Percentiles rank a stretch among this genome's conserved stretches.
These are phyloP conservation scores for Acarospora socialis DNA, from an alignment of 2,329 filamentous ascomycete species.

Conservation along the genomic window DNA sequence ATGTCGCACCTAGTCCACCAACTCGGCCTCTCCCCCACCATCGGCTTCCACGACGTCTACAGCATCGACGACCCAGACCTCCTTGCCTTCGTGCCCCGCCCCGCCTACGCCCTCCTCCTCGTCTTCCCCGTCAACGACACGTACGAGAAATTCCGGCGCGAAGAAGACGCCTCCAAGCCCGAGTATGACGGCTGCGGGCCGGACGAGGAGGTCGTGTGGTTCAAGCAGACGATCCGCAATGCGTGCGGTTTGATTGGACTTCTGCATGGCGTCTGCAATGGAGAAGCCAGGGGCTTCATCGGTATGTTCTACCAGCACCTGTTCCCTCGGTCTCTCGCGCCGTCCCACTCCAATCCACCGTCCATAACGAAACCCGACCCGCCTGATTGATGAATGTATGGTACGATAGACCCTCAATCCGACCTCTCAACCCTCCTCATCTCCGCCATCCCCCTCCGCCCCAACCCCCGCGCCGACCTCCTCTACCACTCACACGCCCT, in stretches of 20 bases:
- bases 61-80: conserved; percentile 75
- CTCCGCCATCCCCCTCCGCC: conserved; percentile 55
- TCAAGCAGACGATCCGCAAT: conserved; percentile 86
- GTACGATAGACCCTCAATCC: conserved; percentile 35
- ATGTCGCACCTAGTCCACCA: conserved; percentile 72
- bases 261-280: conserved; percentile 70
- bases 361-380: no score
- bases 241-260: conserved; percentile 85
- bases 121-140: conserved; percentile 73
- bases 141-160: conserved; percentile 62
- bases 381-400: no score
- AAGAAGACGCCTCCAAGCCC: conserved; percentile 51
- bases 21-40: conserved; percentile 63
- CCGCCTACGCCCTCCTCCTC: conserved; percentile 74
- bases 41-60: conserved; percentile 83
- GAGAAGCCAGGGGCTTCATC: conserved; percentile 50
- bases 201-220: conserved; percentile 74
- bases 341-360: conserved; percentile 2
- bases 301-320: conserved; percentile 25
- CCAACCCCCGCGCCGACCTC: conserved; percentile 52
- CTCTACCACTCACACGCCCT: conserved; percentile 64
- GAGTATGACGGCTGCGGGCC: conserved; percentile 56
- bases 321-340: conserved; percentile 1
- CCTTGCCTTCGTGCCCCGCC: conserved; percentile 74
- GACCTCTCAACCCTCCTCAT: conserved; percentile 51